Percentiles rank a stretch among this genome's conserved stretches.
These are phyloP conservation scores for Aleurites moluccanus DNA, from an alignment of 441 rosid genomes.

Conservation along the genomic window DNA sequence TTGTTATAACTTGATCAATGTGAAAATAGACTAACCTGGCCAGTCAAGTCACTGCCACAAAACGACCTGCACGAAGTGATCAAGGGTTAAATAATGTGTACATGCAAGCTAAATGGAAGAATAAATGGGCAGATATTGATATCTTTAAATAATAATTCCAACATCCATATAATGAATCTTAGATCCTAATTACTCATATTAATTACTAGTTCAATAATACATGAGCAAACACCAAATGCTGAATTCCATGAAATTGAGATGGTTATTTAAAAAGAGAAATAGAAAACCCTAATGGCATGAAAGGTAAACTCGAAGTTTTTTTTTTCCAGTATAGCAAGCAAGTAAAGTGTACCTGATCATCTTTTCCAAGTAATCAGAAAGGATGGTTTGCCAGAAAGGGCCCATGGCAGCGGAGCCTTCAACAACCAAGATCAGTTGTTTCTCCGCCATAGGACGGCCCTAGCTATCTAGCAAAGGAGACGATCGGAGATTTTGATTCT, in stretches of 20 bases:
- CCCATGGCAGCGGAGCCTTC: conserved; percentile 95
- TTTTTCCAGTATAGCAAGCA: neutral
- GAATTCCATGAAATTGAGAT: neutral
- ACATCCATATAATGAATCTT: neutral
- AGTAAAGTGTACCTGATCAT: conserved; percentile 60
- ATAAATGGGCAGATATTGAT: neutral
- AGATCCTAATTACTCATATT: too few relatives aligned
- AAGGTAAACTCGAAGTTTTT: neutral
- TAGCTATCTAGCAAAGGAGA: neutral
- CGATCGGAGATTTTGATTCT: neutral
- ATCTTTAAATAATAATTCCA: too few relatives aligned
- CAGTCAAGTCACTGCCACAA: conserved; percentile 54
- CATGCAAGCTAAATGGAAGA: neutral
- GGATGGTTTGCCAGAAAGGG: conserved; percentile 70
- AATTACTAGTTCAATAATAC: neutral
- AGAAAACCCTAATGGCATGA: neutral
- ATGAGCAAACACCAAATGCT: neutral
- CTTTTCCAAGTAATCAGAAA: conserved; percentile 87
- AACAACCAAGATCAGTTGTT: conserved; percentile 80
- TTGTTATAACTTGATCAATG: neutral
- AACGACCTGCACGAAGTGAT: conserved; percentile 55
- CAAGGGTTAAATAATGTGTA: neutral
- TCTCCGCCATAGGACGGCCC: conserved; percentile 59
- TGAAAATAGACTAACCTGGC: conserved; percentile 55
- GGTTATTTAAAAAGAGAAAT: neutral